Percentiles rank a stretch among this genome's conserved stretches.
phyloP scores from a whole-genome alignment of 78 protist species.

The Cavenderia fasciculata region DNA sequence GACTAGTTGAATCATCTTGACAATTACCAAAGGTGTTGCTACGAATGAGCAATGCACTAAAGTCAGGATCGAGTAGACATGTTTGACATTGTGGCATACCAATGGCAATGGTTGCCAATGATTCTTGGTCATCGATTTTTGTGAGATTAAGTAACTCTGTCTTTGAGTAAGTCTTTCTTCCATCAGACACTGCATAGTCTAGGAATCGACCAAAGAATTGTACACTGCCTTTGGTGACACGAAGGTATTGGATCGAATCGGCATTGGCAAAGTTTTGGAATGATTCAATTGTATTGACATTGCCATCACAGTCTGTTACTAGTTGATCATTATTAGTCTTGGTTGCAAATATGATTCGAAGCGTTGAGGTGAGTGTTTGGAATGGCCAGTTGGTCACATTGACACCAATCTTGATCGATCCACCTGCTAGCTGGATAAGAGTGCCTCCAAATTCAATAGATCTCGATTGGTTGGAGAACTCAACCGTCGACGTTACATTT shows the following conservation, averaged over 20 bases:
- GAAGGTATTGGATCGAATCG: not conserved
- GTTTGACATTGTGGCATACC: slow-evolving; percentile 18
- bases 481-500: no score
- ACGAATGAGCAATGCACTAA: not conserved
- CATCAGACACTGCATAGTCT: not conserved
- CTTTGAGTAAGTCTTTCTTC: not conserved
- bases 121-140: no score
- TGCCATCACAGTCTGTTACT: no score
- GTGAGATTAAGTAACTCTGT: no score
- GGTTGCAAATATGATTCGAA: no score
- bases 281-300: no score
- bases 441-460: not conserved
- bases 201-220: slow-evolving; percentile 3
- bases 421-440: not conserved
- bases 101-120: not conserved
- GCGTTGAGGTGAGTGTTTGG: no score
- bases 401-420: not conserved
- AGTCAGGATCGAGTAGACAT: slow-evolving; percentile 32
- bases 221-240: not conserved
- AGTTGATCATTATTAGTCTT: no score
- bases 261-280: no score
- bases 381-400: not conserved
- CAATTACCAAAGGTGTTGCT: not conserved
- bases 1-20: not conserved
- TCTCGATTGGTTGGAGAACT: no score